A percentile compares a stretch with the other conserved stretches of the same genome.
These are phyloP conservation scores for Venturiaceae sp. DNA, from an alignment of 2,329 filamentous ascomycete species.

Conservation along the genomic window DNA sequence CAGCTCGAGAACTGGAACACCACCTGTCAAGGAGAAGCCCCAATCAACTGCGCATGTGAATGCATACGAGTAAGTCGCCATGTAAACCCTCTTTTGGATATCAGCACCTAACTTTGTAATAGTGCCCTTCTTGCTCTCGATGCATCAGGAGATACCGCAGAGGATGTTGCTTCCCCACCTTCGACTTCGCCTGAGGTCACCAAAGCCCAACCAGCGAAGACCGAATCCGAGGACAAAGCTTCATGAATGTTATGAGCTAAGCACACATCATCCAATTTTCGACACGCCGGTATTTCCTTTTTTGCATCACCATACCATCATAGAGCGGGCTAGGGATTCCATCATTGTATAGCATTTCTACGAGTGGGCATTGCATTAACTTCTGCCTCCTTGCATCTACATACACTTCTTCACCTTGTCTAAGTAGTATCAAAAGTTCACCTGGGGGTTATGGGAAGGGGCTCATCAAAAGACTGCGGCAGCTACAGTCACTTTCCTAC, in stretches of 20 bases:
- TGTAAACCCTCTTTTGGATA: conserved; percentile 10
- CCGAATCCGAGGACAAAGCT: background rate
- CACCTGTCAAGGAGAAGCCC: conserved; percentile 56
- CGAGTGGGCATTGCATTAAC: background rate
- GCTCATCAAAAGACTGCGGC: background rate
- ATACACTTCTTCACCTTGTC: background rate
- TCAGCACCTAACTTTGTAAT: conserved; percentile 2
- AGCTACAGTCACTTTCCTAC: background rate
- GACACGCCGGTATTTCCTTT: background rate
- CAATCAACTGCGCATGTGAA: conserved; percentile 64
- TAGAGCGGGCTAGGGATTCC: background rate
- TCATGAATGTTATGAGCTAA: background rate
- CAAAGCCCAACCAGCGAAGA: conserved; percentile 31
- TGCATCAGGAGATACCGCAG: conserved; percentile 45
- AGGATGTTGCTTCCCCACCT: conserved; percentile 53
- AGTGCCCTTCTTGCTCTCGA: conserved; percentile 46
- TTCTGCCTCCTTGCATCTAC: background rate
- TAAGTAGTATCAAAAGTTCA: conserved; percentile 1
- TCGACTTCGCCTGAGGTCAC: conserved; percentile 58
- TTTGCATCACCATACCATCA: background rate
- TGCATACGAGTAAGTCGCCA: conserved; percentile 74
- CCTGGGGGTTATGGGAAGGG: background rate
- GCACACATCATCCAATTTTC: background rate
- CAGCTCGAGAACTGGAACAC: conserved; percentile 84
- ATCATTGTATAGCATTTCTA: conserved; percentile 1